Conservation (phyloP, 1,284 basidiomycete species). For the Irpex rosettiformis region DNA sequence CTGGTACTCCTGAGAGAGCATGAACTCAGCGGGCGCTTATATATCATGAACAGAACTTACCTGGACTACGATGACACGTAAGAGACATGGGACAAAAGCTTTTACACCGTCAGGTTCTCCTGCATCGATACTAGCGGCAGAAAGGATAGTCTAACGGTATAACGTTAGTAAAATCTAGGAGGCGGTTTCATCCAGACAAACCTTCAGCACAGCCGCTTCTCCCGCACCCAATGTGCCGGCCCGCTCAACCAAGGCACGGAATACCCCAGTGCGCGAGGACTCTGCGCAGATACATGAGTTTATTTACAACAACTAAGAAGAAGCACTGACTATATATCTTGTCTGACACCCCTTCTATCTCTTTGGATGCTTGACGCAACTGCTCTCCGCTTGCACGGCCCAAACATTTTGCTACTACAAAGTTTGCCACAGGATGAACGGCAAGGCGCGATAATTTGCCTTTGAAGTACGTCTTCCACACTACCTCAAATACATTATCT, state of each 20-base stretch:
- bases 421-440: constrained; percentile 88
- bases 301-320: constrained; percentile 23
- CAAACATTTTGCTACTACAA: constrained; percentile 80
- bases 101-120: constrained; percentile 28
- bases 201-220: constrained; percentile 44
- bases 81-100: constrained; percentile 44
- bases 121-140: not conserved
- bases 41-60: constrained; percentile 37
- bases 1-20: constrained; percentile 35
- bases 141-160: not conserved
- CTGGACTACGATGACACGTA: constrained; percentile 42
- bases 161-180: not conserved
- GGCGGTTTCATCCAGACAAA: constrained; percentile 24
- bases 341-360: constrained; percentile 52
- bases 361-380: constrained; percentile 54
- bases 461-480: constrained; percentile 80
- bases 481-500: constrained; percentile 50
- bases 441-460: constrained; percentile 71
- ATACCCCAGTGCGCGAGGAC: constrained; percentile 57
- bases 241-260: constrained; percentile 73
- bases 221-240: constrained; percentile 43
- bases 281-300: constrained; percentile 30
- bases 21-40: not conserved
- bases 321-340: constrained; percentile 48
- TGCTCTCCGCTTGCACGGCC: constrained; percentile 53